Evolutionary conservation across 176 grass and related monocot species (phyloP).

Genomic region (Avena eriantha): DNA sequence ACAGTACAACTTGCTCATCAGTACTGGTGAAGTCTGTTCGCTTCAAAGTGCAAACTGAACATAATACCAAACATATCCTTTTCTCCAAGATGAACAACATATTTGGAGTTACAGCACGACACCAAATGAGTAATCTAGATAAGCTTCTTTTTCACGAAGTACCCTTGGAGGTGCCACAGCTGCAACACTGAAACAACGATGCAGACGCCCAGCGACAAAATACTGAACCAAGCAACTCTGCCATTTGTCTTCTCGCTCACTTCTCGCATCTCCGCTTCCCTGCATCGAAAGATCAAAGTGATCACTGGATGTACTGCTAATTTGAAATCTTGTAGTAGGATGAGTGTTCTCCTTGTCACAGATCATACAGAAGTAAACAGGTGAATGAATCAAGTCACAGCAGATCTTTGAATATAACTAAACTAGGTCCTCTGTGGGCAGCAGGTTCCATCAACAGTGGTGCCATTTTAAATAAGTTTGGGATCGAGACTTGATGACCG

Average conservation of each 20-base stretch:
- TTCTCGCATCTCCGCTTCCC: conserved; percentile 81
- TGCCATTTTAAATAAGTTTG: background rate
- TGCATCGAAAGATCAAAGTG: conserved; percentile 50
- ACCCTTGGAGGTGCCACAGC: conserved; percentile 81
- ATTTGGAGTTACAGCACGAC: conserved; percentile 13
- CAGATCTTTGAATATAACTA: background rate
- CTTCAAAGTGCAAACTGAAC: background rate
- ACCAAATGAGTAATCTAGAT: conserved; percentile 52
- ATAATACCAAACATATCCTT: conserved; percentile 3
- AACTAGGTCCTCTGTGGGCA: conserved; percentile 8
- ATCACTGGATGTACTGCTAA: conserved; percentile 9
- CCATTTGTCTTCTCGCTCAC: conserved; percentile 85
- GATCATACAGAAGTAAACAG: background rate
- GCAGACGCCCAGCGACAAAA: conserved; percentile 79
- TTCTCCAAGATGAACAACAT: conserved; percentile 23
- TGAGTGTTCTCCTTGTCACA: background rate
- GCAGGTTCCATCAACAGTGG: background rate
- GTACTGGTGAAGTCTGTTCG: conserved; percentile 12
- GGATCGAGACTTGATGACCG: background rate
- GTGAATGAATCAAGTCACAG: background rate
- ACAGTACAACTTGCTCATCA: conserved; percentile 28
- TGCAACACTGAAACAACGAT: conserved; percentile 73
- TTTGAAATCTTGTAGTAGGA: background rate
- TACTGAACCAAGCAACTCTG: conserved; percentile 85
- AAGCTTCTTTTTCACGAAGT: conserved; percentile 92